Percentiles rank a stretch among this genome's conserved stretches.
Conservation (phyloP, 768 basidiomycete genomes). For the Xerocomellus dryophilus region DNA sequence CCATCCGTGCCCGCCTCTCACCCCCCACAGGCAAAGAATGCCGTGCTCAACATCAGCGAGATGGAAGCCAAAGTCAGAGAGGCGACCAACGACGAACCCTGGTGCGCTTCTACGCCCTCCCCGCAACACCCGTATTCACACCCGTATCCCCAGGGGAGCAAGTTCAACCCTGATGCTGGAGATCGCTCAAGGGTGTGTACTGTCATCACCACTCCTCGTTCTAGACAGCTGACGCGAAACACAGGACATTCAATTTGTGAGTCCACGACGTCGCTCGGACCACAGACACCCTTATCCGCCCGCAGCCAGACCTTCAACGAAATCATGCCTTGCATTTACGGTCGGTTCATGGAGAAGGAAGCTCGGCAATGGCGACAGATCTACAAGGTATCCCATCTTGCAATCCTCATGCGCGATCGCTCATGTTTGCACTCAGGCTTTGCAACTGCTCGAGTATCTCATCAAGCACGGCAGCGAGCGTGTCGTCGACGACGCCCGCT, state of each 20-base stretch:
- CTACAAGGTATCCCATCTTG: conserved; percentile 69
- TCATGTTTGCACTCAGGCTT: conserved; percentile 48
- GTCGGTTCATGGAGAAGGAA: conserved; percentile 97
- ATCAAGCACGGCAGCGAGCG: conserved; percentile 97
- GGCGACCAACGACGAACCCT: conserved; percentile 97
- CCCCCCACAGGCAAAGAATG: conserved; percentile 80
- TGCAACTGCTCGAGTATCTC: conserved; percentile 93
- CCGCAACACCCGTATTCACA: not conserved
- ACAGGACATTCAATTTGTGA: conserved; percentile 96
- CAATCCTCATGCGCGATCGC: not conserved
- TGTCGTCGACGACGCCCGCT: conserved; percentile 95
- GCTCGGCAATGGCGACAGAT: conserved; percentile 98
- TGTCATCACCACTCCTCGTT: not conserved
- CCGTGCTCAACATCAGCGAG: conserved; percentile 93
- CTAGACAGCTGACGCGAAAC: conserved; percentile 16
- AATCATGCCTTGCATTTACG: conserved; percentile 97
- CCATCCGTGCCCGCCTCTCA: conserved; percentile 2
- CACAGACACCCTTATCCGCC: conserved; percentile 7
- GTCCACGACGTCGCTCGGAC: conserved; percentile 25
- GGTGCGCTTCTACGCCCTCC: conserved; percentile 51
- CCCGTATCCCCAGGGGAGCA: conserved; percentile 71
- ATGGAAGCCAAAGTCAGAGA: conserved; percentile 97
- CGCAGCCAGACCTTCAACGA: conserved; percentile 95
- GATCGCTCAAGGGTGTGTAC: conserved; percentile 88
- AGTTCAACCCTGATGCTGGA: conserved; percentile 98